A percentile compares a stretch with the other conserved stretches of the same genome.
Conservation (phyloP, 1,139 yeast species). For the Candida pseudocylindracea region DNA sequence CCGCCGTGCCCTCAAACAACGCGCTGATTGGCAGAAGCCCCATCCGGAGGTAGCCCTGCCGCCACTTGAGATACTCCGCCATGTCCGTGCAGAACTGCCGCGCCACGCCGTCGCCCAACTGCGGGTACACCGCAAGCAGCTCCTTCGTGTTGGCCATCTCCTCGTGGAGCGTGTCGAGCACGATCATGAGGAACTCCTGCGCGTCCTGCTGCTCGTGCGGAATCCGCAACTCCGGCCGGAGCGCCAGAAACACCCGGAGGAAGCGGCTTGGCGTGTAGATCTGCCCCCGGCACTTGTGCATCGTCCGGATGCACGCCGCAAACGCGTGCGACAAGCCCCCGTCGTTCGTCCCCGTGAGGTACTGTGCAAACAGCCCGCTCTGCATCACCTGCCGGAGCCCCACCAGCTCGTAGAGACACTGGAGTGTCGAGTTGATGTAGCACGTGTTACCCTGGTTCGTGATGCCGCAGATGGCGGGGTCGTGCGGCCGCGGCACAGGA, state of each 20-base stretch:
- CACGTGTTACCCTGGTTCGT: slow-evolving; percentile 53
- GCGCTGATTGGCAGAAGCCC: slow-evolving; percentile 48
- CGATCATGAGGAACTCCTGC: slow-evolving; percentile 45
- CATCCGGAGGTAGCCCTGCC: slow-evolving; percentile 12
- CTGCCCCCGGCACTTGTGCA: slow-evolving; percentile 31
- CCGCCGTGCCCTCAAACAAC: slow-evolving; percentile 45
- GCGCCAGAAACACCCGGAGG: slow-evolving; percentile 23
- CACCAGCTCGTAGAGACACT: slow-evolving; percentile 33
- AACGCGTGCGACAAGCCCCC: slow-evolving; percentile 14
- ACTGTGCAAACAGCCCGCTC: slow-evolving; percentile 3
- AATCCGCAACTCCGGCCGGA: slow-evolving; percentile 43
- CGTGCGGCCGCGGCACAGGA: slow-evolving; percentile 13
- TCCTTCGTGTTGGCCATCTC: slow-evolving; percentile 19
- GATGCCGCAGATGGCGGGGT: slow-evolving; percentile 37
- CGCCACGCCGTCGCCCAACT: slow-evolving; percentile 2
- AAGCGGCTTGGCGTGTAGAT: slow-evolving; percentile 46
- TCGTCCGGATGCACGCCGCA: slow-evolving; percentile 17
- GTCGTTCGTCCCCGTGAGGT: not conserved
- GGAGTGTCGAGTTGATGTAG: slow-evolving; percentile 49
- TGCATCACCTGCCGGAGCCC: slow-evolving; percentile 15
- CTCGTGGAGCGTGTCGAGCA: slow-evolving; percentile 48
- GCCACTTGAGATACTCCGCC: slow-evolving; percentile 37
- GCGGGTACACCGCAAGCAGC: slow-evolving; percentile 8
- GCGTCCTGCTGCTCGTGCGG: slow-evolving; percentile 66
- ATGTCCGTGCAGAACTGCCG: slow-evolving; percentile 7